Base-by-base conservation (phyloP, 331 rosid species). In the Stylosanthes scabra region DNA sequence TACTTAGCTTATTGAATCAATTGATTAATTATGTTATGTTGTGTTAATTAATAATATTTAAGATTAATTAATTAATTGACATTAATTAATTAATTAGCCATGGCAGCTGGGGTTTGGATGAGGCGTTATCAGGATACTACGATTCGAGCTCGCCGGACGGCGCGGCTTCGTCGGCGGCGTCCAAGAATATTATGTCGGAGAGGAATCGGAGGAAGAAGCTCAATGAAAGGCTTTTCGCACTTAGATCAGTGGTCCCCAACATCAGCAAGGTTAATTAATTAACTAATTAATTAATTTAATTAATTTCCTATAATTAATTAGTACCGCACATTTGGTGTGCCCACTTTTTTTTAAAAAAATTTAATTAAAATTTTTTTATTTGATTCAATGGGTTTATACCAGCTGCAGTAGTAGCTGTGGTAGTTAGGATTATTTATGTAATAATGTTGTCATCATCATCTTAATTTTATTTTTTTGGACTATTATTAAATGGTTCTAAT, bases 61-160 rank as follows among this genome's bases (percentile, higher is more conserved):
- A 20, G 28, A 28, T 7, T 25, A 41, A 41, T 25, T 45, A n/a
- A n/a, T 16, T 45, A 49, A 15, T 59, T 71, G 68, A 59, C 63
- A 59, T 37, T 14, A 40, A 14, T 15, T 14, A 40, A 14, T 15
- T 31, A 68, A 20, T 61, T 61, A 56, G 7, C 56, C 37, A 31
- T 67, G 25, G 52, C 78, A 92, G 97, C 28, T 92, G 97, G 99
- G 86, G 85, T 55, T 61, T 92, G 57, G 97, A 95, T 37, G 99
- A 89, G 72, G 87, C 93, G 6, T 66, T 92, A 31, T 90, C 92
- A 0, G 89, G 86, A 0, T 80, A 92, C 82, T 95, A 88, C 11
- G 96, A 90, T 62, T 90, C 99, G 20, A 95, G 99, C 75, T 95
- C 97, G 3, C 97, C 98, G 9, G 98, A 95, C 41, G 97, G 97